Evolutionary conservation across 2,329 filamentous ascomycete genomes (phyloP), one percentile per base, ranked within the genome.

Genomic region (Aspergillus calidoustus): DNA sequence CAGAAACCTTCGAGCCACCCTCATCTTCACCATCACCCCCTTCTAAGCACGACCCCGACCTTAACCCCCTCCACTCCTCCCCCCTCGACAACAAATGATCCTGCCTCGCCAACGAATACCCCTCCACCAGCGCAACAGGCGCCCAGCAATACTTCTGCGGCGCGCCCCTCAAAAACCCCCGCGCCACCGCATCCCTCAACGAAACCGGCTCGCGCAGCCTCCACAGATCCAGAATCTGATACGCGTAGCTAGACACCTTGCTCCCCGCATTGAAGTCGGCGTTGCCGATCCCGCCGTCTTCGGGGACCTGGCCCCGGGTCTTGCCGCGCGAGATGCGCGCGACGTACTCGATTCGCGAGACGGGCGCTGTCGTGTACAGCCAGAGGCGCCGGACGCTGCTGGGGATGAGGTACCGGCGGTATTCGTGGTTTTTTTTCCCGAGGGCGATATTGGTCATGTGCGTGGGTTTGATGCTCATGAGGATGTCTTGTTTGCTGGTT

Each of bases 321-420:
- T 81, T 81, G 0, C 81, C 77, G 0, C 76, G 71, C 0, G 83
- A 79, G 17, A 89, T 80, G 11, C 80, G 80, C 15, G 85, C 86
- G 81, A 89, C 87, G 68, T 89, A 88, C 56, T 78, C 82, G 8
- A 90, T 72, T 59, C 83, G 74, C n/a, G 74, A 79, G 9, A 74
- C 69, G 0, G 80, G 83, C 34, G 69, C 75, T 17, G 78, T 85
- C 17, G 81, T 79, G 65, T 88, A 87, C 17, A 90, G 78, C 88
- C 88, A 90, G 67, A 89, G 80, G n/a, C 87, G 85, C 19, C 74
- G 78, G 5, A 88, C 84, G 17, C 81, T 78, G 3, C 77, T 70
- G 11, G 61, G 62, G 1, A 90, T 81, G 53, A 79, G 82, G 76
- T 85, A 88, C 17, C 77, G 74, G 48, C 87, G 80, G 61, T 85